Percentiles rank a stretch among this genome's conserved stretches.
phyloP scores from a whole-genome alignment of 805 yeast species.

The Wickerhamiella siamensis region DNA sequence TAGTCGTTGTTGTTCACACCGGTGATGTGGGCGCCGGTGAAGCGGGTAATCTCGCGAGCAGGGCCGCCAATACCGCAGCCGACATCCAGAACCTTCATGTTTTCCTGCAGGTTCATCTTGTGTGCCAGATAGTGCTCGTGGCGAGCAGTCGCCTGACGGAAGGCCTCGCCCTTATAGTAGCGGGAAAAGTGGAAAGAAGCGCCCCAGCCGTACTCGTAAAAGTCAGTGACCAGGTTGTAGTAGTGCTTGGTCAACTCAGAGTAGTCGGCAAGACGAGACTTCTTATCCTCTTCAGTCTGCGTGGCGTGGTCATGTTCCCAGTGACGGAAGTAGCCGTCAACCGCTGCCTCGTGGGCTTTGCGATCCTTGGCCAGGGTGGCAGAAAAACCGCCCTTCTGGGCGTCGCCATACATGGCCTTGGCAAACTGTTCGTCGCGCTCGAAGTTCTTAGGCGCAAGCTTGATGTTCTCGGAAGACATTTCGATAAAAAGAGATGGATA shows the following conservation, averaged over 20 bases:
- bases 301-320: slow-evolving; percentile 73
- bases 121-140: slow-evolving; percentile 92
- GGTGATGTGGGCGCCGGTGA: slow-evolving; percentile 72
- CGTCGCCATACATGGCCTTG: slow-evolving; percentile 73
- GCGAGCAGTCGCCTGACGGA: slow-evolving; percentile 80
- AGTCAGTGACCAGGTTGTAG: slow-evolving; percentile 93
- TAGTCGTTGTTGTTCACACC: slow-evolving; percentile 96
- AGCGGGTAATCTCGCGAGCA: slow-evolving; percentile 87
- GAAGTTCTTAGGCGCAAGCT: slow-evolving; percentile 41
- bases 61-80: slow-evolving; percentile 99
- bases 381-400: slow-evolving; percentile 50
- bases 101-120: slow-evolving; percentile 64
- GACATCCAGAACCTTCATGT: slow-evolving; percentile 85
- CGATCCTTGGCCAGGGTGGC: slow-evolving; percentile 70
- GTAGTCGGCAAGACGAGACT: slow-evolving; percentile 61
- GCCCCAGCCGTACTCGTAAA: slow-evolving; percentile 99
- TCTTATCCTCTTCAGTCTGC: slow-evolving; percentile 43
- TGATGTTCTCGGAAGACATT: slow-evolving; percentile 7
- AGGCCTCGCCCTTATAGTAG: slow-evolving; percentile 85
- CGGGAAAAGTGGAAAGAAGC: slow-evolving; percentile 94
- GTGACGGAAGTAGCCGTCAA: slow-evolving; percentile 83
- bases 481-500: background rate
- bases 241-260: slow-evolving; percentile 86
- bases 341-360: slow-evolving; percentile 68
- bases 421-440: slow-evolving; percentile 59